Percentiles rank a stretch among this genome's conserved stretches.
phyloP scores from a whole-genome alignment of 2,329 filamentous ascomycete genomes.

The Colletotrichum euphorbiae region DNA sequence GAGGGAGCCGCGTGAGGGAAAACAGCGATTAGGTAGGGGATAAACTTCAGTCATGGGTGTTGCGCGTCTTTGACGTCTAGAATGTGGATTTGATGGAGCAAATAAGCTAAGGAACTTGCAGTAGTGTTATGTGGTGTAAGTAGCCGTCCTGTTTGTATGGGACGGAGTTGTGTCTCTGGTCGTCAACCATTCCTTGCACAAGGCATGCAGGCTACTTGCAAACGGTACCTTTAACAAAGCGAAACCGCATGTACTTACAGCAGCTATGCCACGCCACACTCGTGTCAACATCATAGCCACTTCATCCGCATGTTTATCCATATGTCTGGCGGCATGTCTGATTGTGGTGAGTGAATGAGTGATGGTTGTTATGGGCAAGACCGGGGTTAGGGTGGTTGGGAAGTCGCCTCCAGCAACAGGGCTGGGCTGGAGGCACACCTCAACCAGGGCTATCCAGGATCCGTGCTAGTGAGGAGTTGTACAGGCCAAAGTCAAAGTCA shows the following conservation, averaged over 20 bases:
- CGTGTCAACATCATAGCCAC: conserved; percentile 16
- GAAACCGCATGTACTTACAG: conserved; percentile 19
- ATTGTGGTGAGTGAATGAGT: conserved; percentile 34
- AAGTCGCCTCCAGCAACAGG: conserved; percentile 24
- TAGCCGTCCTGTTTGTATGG: conserved; percentile 23
- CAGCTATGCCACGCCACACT: conserved; percentile 5
- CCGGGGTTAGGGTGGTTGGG: conserved; percentile 27
- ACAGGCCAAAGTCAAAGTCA: conserved; percentile 12
- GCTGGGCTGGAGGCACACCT: conserved; percentile 30
- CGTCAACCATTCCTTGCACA: conserved; percentile 3
- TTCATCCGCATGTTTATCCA: conserved; percentile 1
- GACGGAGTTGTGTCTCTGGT: not conserved
- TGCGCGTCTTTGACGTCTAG: conserved; percentile 35
- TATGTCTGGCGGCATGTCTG: not conserved
- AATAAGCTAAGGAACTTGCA: conserved; percentile 28
- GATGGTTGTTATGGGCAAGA: conserved; percentile 22
- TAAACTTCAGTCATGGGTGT: conserved; percentile 33
- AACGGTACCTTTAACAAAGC: conserved; percentile 33
- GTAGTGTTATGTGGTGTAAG: conserved; percentile 16
- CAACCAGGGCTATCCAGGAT: conserved; percentile 28
- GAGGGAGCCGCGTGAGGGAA: conserved; percentile 19
- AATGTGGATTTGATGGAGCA: conserved; percentile 28
- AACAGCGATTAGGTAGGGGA: conserved; percentile 21
- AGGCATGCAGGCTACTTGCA: conserved; percentile 25
- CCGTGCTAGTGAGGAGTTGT: conserved; percentile 5